Evolutionary conservation across 495 filamentous ascomycete genomes (phyloP).

Genomic region (Alectoria sarmentosa): DNA sequence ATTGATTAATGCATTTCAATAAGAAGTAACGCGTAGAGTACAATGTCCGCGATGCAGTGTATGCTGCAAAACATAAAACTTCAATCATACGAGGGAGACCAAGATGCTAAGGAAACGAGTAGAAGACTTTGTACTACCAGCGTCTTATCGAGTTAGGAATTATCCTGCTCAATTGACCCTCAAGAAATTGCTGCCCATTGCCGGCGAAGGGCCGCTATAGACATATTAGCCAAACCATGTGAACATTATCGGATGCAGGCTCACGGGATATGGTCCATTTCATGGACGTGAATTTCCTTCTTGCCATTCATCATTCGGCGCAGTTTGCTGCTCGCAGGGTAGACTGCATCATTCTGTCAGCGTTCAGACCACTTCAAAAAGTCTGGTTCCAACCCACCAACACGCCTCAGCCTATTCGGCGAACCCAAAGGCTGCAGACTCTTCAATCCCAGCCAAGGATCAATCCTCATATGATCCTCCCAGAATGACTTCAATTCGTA

Average conservation of each 20-base stretch:
- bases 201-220: slow-evolving; percentile 19
- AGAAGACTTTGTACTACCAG: neutral
- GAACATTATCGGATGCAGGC: neutral
- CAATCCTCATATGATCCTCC: slow-evolving; percentile 42
- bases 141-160: no score
- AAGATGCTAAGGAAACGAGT: neutral
- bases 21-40: neutral
- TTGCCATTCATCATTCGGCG: slow-evolving; percentile 33
- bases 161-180: slow-evolving; percentile 17
- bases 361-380: neutral
- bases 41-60: neutral
- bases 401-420: slow-evolving; percentile 39
- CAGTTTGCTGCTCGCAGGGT: slow-evolving; percentile 33
- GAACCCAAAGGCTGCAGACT: slow-evolving; percentile 38
- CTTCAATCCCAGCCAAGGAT: slow-evolving; percentile 41
- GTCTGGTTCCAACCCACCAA: slow-evolving; percentile 25
- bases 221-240: neutral
- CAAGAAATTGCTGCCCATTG: slow-evolving; percentile 7
- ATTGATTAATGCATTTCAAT: neutral
- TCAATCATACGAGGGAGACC: neutral
- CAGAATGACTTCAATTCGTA: slow-evolving; percentile 39
- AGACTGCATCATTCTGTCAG: slow-evolving; percentile 24
- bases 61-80: neutral
- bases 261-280: slow-evolving; percentile 30
- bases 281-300: slow-evolving; percentile 28